Evolutionary conservation across 345 rosid genomes (phyloP), one percentile per base, ranked within the genome.

Genomic region (Hibiscus tridactylites): DNA sequence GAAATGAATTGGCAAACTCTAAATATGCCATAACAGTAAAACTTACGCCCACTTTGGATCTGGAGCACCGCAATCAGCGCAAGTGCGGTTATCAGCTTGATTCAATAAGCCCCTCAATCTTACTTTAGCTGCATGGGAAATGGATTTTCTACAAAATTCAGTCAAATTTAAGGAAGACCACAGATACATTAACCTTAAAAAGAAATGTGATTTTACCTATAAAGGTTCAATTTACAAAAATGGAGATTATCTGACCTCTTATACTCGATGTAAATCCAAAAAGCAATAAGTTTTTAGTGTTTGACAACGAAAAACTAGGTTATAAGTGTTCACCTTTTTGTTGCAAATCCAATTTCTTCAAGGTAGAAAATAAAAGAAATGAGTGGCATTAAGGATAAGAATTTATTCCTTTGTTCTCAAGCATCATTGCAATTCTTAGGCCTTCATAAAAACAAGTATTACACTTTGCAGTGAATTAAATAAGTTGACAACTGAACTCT

Each of bases 31-130:
- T 58, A 31, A 72, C 35, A 21, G 29, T 28, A 26, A 53, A 61
- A 85, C 99, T 87, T 85, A 95, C 99, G 99, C 99, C 99, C 99
- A 95, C 74, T 95, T 95, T 68, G 99, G 99, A 91, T 90, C 98
- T 3, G 93, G 90, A 74, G 98, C 97, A 62, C 88, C 83, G 65
- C 99, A 95, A 82, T 95, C 99, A 76, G 99, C 99, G 79, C 99
- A 95, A 71, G 26, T 8, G 70, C 86, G 94, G 83, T 95, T 95
- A 81, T 90, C 99, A 65, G 79, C 77, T 81, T 87, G 92, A 74
- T 71, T 83, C 83, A 88, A 81, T 68, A 95, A 79, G 75, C 83
- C 89, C 77, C 79, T 95, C 80, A 95, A 75, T 81, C 89, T 90
- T 76, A 86, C 81, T 75, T 87, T 95, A 75, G 90, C 97, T 92